Conservation (phyloP, 371 early-diverging fungal genomes). For the Mucor velutinosus region DNA sequence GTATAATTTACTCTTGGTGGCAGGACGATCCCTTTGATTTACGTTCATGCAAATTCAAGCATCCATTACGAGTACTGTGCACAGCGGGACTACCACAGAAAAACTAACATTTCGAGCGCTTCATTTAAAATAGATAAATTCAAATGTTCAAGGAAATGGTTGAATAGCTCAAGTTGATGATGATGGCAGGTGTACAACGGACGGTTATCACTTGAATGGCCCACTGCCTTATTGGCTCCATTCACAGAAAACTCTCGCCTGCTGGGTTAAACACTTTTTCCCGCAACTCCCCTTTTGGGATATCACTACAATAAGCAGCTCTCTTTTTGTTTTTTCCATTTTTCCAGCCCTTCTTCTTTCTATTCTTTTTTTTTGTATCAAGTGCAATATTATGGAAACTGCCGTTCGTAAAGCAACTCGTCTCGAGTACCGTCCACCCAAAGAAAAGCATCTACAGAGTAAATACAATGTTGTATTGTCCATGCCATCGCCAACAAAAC, state of each 20-base stretch:
- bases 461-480: conserved; percentile 10
- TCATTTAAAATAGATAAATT: not conserved
- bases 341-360: not conserved
- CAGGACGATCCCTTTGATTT: not conserved
- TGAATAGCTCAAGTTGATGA: too few relatives aligned
- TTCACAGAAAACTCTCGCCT: not conserved
- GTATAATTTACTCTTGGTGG: not conserved
- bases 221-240: not conserved
- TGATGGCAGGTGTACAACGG: too few relatives aligned
- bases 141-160: not conserved
- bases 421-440: conserved; percentile 74
- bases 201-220: not conserved
- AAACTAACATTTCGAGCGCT: not conserved
- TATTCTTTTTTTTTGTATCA: not conserved
- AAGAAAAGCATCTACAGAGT: conserved; percentile 86
- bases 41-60: not conserved
- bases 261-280: not conserved
- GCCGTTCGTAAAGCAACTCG: conserved; percentile 83
- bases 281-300: not conserved
- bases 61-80: not conserved
- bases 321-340: not conserved
- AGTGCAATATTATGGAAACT: conserved; percentile 60
- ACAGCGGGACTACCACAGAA: not conserved
- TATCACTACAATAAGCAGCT: not conserved
- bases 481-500: not conserved